Percentiles rank a stretch among this genome's conserved stretches.
These are phyloP conservation scores for Diaporthe humulicola DNA, from an alignment of 2,329 filamentous ascomycete genomes.

Conservation along the genomic window DNA sequence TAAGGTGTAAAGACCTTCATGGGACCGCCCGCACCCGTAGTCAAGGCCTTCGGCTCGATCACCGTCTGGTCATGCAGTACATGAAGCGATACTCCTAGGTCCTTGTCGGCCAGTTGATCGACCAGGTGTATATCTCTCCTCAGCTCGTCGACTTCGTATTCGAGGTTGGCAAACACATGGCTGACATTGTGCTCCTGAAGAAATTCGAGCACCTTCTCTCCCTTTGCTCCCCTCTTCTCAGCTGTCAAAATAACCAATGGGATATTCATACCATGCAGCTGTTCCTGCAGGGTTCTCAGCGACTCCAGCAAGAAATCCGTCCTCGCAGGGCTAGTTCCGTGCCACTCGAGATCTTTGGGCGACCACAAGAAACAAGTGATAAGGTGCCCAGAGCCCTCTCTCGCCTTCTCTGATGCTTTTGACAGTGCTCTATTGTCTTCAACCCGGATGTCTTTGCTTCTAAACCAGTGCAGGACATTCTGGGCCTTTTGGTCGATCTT, in stretches of 20 bases:
- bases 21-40: slow-evolving; percentile 41
- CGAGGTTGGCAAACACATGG: slow-evolving; percentile 45
- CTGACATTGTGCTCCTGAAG: slow-evolving; percentile 41
- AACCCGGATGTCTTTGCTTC: slow-evolving; percentile 44
- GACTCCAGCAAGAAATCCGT: slow-evolving; percentile 45
- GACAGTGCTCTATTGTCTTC: slow-evolving; percentile 45
- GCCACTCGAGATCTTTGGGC: slow-evolving; percentile 45
- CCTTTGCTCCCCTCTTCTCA: slow-evolving; percentile 41
- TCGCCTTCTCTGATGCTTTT: slow-evolving; percentile 42
- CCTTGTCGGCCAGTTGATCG: slow-evolving; percentile 34
- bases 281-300: slow-evolving; percentile 40
- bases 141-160: slow-evolving; percentile 47
- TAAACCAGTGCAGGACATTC: slow-evolving; percentile 46
- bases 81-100: slow-evolving; percentile 34
- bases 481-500: slow-evolving; percentile 16
- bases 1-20: slow-evolving; percentile 46
- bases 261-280: slow-evolving; percentile 42
- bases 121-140: slow-evolving; percentile 44
- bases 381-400: slow-evolving; percentile 38
- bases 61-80: slow-evolving; percentile 45
- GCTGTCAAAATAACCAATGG: slow-evolving; percentile 43
- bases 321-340: slow-evolving; percentile 44
- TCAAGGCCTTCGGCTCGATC: slow-evolving; percentile 41
- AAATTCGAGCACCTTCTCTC: slow-evolving; percentile 38
- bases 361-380: slow-evolving; percentile 44